Evolutionary conservation across 441 rosid genomes (phyloP).

Genomic region (Pelargonium cotyledonis): DNA sequence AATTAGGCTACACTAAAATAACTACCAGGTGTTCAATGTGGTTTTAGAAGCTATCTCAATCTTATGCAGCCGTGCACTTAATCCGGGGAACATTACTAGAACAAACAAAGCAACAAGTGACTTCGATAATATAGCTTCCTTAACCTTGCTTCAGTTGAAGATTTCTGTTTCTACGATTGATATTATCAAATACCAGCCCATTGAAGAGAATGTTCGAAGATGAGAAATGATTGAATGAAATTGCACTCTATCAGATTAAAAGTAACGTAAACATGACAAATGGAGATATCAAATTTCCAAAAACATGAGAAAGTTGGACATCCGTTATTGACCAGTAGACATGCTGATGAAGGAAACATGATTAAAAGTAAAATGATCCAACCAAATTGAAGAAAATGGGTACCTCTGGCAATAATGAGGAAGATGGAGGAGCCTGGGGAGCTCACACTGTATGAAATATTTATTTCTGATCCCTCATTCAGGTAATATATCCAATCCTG

Average conservation of each 20-base stretch:
- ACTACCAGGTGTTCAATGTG: neutral
- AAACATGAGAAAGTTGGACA: too few relatives aligned
- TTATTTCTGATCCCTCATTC: slow-evolving; percentile 55
- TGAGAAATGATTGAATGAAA: neutral
- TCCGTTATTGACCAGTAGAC: too few relatives aligned
- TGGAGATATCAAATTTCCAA: too few relatives aligned
- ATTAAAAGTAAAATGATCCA: neutral
- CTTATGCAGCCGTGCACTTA: neutral
- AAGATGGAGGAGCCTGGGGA: slow-evolving; percentile 40
- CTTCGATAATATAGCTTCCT: neutral
- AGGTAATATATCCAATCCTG: slow-evolving; percentile 63
- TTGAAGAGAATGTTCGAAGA: neutral
- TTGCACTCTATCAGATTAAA: neutral
- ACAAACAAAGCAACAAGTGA: neutral
- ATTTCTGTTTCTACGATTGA: neutral
- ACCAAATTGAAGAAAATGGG: neutral
- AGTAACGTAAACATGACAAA: neutral
- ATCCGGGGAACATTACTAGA: neutral
- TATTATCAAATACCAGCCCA: neutral
- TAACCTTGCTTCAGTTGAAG: neutral
- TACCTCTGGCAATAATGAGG: slow-evolving; percentile 71
- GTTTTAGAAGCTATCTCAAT: neutral
- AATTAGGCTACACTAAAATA: too few relatives aligned
- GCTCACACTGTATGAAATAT: slow-evolving; percentile 52
- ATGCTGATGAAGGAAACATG: neutral